Base-by-base conservation (phyloP, 192 early-diverging fungal genomes). In the Podila clonocystis region DNA sequence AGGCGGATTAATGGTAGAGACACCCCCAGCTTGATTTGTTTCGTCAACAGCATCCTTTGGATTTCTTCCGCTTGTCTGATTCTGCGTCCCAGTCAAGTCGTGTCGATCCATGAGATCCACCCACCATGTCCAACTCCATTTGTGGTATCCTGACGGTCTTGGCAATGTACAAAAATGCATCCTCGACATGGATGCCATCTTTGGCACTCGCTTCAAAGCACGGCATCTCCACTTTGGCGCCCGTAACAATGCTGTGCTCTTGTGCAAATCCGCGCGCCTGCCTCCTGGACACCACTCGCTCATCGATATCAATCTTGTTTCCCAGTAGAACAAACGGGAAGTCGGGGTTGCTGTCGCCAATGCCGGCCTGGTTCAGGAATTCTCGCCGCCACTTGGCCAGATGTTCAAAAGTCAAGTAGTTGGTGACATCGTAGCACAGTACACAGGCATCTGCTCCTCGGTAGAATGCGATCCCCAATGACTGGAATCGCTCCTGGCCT, bases 301-400 rank as follows among this genome's bases (percentile, higher is more conserved):
- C 94, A 77, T 97, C 95, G 75, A 99, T 85, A 73, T 99, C 97
- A 50, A 99, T 91, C 87, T 99, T 99, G 86, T 99, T 99, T 24
- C 97, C 97, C 9, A 99, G 76, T n/a, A 99, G 89, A 26, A 99
- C 91, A 77, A 99, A 95, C n/a, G 97, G 97, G 78, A 99, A 99
- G 82, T 94, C 93, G 0, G 77, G 77, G 58, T 93, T 92, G 8
- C 94, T 94, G 67, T 97, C 93, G 9, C 82, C 82, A 29, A 84
- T 73, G 15, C 89, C 91, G 3, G 94, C 93, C 82, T 99, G 97
- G 50, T 95, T 88, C 82, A 99, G 80, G 67, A 99, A 99, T 85
- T 99, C 97, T 65, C 94, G 93, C 67, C 95, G 86, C 97, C 97
- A 99, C 67, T 90, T 92, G 67, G 96, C 95, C 71, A 99, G 84